Percentiles rank a stretch among this genome's conserved stretches.
phyloP scores from a whole-genome alignment of 2,329 filamentous ascomycete species.

The Phialocephala sp. region DNA sequence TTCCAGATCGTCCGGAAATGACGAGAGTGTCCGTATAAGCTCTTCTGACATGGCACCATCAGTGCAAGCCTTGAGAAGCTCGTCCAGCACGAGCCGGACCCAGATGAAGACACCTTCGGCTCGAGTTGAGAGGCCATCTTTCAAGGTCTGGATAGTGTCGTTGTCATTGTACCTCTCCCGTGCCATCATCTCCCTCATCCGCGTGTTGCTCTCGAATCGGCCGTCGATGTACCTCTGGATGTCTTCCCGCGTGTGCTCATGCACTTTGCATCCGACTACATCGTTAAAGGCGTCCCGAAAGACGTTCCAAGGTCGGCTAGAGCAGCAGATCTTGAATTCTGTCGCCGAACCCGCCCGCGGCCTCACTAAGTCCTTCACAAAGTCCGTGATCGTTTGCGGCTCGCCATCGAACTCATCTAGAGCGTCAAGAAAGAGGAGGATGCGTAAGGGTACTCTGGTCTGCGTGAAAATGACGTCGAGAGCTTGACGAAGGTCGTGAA shows the following conservation, averaged over 20 bases:
- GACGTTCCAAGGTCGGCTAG: neutral
- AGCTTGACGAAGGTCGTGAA: neutral
- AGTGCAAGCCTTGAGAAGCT: neutral
- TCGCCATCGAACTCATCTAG: neutral
- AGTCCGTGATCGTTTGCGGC: neutral
- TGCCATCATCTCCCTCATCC: neutral
- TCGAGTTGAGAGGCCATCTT: neutral
- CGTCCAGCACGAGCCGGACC: constrained; percentile 11
- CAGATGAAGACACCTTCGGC: constrained; percentile 13
- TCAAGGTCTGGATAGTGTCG: neutral
- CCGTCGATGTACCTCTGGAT: neutral
- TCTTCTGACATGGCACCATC: constrained; percentile 11
- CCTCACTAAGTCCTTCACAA: neutral
- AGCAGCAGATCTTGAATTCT: neutral
- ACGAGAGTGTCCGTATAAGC: neutral
- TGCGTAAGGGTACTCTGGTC: neutral
- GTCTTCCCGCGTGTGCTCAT: neutral
- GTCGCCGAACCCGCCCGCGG: neutral
- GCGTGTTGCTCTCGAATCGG: neutral
- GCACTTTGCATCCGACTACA: neutral
- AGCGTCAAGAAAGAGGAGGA: neutral
- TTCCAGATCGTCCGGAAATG: constrained; percentile 13
- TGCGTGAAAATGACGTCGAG: neutral
- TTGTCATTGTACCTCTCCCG: neutral
- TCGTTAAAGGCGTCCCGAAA: neutral